phyloP scores from a whole-genome alignment of 768 basidiomycete species.

The Daedaleopsis sinensis region DNA sequence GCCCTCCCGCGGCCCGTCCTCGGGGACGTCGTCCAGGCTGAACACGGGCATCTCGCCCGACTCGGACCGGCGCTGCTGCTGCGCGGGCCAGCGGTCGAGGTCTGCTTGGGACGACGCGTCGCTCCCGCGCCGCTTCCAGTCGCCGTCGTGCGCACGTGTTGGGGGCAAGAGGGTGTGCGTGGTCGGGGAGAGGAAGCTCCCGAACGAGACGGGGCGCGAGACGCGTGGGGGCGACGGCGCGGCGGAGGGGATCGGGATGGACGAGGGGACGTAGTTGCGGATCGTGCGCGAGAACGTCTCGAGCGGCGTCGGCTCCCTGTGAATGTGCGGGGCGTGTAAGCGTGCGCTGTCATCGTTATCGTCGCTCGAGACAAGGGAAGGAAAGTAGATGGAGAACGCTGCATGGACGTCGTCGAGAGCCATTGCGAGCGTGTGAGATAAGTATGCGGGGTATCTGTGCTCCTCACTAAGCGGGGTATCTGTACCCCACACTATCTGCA shows the following conservation, averaged over 20 bases:
- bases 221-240: conserved; percentile 52
- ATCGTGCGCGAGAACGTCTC: conserved; percentile 56
- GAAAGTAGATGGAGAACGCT: background rate
- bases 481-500: too few species aligned
- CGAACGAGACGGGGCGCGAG: conserved; percentile 52
- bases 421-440: background rate
- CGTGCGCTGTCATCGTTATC: conserved; percentile 4
- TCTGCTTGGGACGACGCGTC: conserved; percentile 12
- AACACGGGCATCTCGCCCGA: conserved; percentile 22
- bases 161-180: conserved; percentile 14
- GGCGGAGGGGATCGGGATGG: conserved; percentile 51
- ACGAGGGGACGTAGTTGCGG: conserved; percentile 56
- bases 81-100: background rate
- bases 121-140: conserved; percentile 23
- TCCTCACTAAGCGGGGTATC: background rate
- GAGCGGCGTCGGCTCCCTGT: conserved; percentile 52
- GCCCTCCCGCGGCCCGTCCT: conserved; percentile 16
- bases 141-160: conserved; percentile 14
- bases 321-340: background rate
- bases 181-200: conserved; percentile 41
- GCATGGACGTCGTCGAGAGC: background rate
- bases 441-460: background rate
- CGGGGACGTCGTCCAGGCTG: conserved; percentile 29
- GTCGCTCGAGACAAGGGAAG: background rate
- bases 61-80: background rate